Percentiles rank a stretch among this genome's conserved stretches.
phyloP scores from a whole-genome alignment of 148 eudicot genomes.

The Euryodendron excelsum region DNA sequence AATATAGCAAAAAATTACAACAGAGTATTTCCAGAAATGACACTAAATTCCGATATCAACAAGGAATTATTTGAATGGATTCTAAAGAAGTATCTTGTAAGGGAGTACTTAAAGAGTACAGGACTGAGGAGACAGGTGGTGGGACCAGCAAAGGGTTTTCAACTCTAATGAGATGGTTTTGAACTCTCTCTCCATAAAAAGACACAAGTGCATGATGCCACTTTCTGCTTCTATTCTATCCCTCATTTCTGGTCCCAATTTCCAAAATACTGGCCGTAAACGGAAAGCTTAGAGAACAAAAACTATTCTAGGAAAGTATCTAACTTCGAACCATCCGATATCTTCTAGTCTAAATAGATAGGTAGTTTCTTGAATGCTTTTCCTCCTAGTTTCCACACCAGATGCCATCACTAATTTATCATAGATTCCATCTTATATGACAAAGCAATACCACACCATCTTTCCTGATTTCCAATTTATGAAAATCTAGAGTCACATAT shows the following conservation, averaged over 20 bases:
- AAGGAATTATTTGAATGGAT: background rate
- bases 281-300: background rate
- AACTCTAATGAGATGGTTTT: background rate
- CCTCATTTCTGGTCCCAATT: conserved; percentile 5
- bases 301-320: background rate
- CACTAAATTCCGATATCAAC: background rate
- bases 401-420: background rate
- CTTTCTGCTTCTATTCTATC: background rate
- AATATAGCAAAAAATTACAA: background rate
- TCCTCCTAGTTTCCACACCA: background rate
- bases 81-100: background rate
- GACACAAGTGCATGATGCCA: background rate
- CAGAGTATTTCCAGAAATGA: background rate
- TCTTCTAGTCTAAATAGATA: background rate
- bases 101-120: background rate
- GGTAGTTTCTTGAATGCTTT: background rate
- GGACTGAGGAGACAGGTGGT: background rate
- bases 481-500: background rate
- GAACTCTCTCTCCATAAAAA: background rate
- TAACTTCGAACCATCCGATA: background rate
- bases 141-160: background rate
- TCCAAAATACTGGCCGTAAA: background rate
- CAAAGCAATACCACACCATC: background rate
- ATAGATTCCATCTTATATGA: background rate
- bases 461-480: background rate